Base-by-base conservation (phyloP, 768 basidiomycete genomes). In the Albatrellus ellisii region DNA sequence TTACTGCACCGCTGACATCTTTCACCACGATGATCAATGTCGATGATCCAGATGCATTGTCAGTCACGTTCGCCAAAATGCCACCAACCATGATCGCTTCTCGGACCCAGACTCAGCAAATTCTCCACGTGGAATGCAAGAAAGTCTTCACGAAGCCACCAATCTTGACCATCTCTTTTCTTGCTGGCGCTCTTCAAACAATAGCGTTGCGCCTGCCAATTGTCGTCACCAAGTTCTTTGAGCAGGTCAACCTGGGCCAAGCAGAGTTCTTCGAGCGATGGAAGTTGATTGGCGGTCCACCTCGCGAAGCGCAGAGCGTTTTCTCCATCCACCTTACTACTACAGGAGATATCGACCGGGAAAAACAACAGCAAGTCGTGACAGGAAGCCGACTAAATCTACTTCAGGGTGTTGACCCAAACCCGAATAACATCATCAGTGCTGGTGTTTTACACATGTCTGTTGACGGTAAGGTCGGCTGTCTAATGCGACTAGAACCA, bases 391-490 rank as follows among this genome's bases (percentile, higher is more conserved):
- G 73, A 20, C 62, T 98, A 42, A 78, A 83, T 40, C 54, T 92
- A 20, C 65, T 98, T 35, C 73, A 80, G 2, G 85, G 78, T 21
- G 75, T 98, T 43, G 95, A 99, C 56, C 88, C 91, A 22, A 99
- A 95, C 60, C 79, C 84, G n/a, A 78, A 70, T 55, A 99, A 99
- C 55, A 59, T 90, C 32, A 92, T 98, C 14, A 85, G 76, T 17
- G 95, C 91, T n/a, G 92, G 85, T n/a, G 87, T 99, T 25, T 64
- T 99, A 39, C 90, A 98, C 58, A 94, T 79, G 66, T 80, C 83
- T n/a, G 59, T 66, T 4, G 83, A 83, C 3, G 94, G 94, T 26
- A 98, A 98, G 62, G 88, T 98, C 38, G 95, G 95, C 5, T 98
- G 95, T 56, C 65, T 99, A 47, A 61, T 97, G 49, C 73, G 95